These are phyloP conservation scores for Eleusine coracana DNA, from an alignment of 176 grass and related monocot species.

Conservation along the genomic window DNA sequence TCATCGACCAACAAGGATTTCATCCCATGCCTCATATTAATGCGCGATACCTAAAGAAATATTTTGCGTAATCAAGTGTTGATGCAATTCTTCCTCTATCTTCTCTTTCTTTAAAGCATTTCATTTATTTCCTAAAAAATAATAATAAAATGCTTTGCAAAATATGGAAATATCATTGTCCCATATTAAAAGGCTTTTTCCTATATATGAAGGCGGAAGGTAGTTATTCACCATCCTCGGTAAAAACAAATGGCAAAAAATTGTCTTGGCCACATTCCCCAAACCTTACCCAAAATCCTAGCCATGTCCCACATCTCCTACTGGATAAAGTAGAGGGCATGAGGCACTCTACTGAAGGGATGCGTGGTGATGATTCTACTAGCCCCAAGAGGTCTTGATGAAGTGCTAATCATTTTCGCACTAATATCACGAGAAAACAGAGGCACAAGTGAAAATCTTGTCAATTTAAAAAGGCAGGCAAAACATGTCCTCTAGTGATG, in stretches of 20 bases:
- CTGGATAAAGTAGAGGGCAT: not conserved
- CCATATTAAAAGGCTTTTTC: no score
- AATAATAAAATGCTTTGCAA: no score
- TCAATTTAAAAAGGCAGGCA: no score
- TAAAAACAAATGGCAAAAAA: not conserved
- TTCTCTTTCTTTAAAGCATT: no score
- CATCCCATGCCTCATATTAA: no score
- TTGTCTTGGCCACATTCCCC: rapidly evolving
- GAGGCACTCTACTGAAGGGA: not conserved
- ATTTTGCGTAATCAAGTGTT: no score
- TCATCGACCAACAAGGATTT: no score
- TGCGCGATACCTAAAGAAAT: no score
- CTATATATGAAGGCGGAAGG: not conserved
- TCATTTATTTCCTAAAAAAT: no score
- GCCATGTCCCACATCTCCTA: not conserved
- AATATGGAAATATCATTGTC: no score
- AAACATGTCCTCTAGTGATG: not conserved
- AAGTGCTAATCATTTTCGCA: not conserved
- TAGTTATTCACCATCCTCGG: not conserved
- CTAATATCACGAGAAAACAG: not conserved
- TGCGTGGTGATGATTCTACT: not conserved
- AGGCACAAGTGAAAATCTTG: not conserved
- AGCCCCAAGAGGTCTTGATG: not conserved
- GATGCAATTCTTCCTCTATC: no score
- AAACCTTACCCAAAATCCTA: not conserved